Conservation (phyloP, 1,284 basidiomycete genomes). For the Dichomitus squalens region DNA sequence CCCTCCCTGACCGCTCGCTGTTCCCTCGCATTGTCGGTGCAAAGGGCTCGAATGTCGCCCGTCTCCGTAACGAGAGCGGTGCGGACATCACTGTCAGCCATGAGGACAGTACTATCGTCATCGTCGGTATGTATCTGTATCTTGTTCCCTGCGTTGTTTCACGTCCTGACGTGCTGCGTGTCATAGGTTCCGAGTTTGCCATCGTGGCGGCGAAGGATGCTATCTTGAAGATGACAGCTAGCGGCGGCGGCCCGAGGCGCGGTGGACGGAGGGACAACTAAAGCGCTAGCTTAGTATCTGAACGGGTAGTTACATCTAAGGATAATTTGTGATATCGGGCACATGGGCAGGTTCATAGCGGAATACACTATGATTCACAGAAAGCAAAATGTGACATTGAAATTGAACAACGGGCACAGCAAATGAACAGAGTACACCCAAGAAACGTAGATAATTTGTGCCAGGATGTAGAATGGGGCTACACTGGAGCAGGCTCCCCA, state of each 20-base stretch:
- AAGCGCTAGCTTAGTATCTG: conserved; percentile 7
- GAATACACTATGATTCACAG: neutral
- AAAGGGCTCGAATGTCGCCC: conserved; percentile 85
- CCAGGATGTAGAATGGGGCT: conserved; percentile 7
- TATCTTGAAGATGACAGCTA: conserved; percentile 69
- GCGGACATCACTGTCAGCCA: conserved; percentile 88
- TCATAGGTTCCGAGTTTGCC: conserved; percentile 66
- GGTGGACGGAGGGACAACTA: conserved; percentile 41
- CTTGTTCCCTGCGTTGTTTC: neutral
- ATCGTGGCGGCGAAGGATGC: conserved; percentile 80
- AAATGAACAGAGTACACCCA: neutral
- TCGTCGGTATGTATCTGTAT: conserved; percentile 63
- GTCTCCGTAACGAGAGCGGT: conserved; percentile 83
- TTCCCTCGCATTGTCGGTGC: conserved; percentile 89
- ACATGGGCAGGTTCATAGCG: neutral
- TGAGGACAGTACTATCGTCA: conserved; percentile 83
- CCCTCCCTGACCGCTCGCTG: conserved; percentile 68
- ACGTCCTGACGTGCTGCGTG: neutral
- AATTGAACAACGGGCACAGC: neutral
- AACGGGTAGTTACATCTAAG: conserved; percentile 9
- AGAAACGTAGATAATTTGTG: conserved; percentile 8
- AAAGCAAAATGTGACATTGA: neutral
- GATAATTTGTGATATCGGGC: conserved; percentile 1
- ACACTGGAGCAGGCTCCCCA: conserved; percentile 12
- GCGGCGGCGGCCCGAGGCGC: conserved; percentile 44